Base-by-base conservation (phyloP, 768 basidiomycete genomes). In the Leccinum uliginosum region DNA sequence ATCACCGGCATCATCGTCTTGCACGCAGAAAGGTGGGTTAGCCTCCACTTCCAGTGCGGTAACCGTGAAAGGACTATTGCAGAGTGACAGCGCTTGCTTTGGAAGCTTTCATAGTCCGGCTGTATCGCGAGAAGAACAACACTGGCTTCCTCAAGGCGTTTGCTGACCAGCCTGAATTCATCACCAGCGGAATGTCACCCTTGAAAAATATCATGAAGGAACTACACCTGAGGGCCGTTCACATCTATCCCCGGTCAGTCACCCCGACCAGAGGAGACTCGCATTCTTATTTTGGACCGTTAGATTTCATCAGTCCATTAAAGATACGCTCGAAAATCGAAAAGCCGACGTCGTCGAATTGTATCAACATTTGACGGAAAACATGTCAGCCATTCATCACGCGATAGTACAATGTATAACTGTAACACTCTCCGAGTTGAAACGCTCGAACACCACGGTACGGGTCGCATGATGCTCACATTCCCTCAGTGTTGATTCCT, bases 81-180 rank as follows among this genome's bases (percentile, higher is more conserved):
- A 94, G 95, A 69, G 89, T 96, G 11, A 91, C 89, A 0, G 82
- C 91, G 2, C 79, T 93, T 1, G 89, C 86, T 24, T 76, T 87
- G 48, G 96, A 98, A 68, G 92, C 94, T 0, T 99, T 98, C 74
- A 91, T 98, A 35, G 87, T 94, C 50, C 84, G 95, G 3, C 75
- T 97, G 3, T 98, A 88, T 68, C 83, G 96, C 43, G 87, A 97
- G 71, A 85, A 87, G 74, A 99, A 98, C 75, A 83, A 80, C 68
- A 78, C 77, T 2, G 96, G 96, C 1, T 99, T 98, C 71, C 76
- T 98, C 61, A 98, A 99, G 71, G 97, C 93, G 0, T 97, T 99
- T 67, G 92, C 93, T 2, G 97, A 98, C 71, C 90, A 98, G 65
- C 94, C 96, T 4, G 97, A 98, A 70, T 84, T 89, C 59, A 97